phyloP scores from a whole-genome alignment of 306 rosid species.

The Sicyos baderoa region DNA sequence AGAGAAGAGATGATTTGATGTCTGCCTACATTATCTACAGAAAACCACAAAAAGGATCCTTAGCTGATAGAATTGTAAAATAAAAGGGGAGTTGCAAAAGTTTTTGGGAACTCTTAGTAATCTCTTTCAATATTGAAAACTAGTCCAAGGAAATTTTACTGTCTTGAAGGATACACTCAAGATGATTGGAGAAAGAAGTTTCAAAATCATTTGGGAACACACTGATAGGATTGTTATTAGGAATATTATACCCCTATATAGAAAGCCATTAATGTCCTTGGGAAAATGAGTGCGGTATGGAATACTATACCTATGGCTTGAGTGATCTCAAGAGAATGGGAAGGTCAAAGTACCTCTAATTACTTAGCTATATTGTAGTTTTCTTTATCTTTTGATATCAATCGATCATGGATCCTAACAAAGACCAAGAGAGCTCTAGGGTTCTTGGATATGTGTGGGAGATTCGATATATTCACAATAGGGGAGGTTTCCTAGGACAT shows the following conservation, averaged over 20 bases:
- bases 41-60: background rate
- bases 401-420: too few relatives aligned
- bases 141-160: background rate
- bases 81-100: background rate
- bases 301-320: too few relatives aligned
- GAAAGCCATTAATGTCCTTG: too few relatives aligned
- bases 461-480: background rate
- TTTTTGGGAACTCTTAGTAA: background rate
- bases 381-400: too few relatives aligned
- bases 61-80: background rate
- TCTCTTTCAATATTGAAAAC: background rate
- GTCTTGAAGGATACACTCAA: background rate
- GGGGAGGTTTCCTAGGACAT: conserved; percentile 11
- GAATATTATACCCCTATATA: too few relatives aligned
- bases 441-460: too few relatives aligned
- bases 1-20: background rate
- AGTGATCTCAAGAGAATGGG: too few relatives aligned
- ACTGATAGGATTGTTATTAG: too few relatives aligned
- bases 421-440: too few relatives aligned
- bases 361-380: too few relatives aligned
- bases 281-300: too few relatives aligned
- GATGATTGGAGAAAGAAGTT: background rate
- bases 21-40: background rate
- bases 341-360: too few relatives aligned
- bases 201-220: background rate